Evolutionary conservation across 768 basidiomycete species (phyloP), one percentile per base, ranked within the genome.

Genomic region (Macrolepiota albuminosa): DNA sequence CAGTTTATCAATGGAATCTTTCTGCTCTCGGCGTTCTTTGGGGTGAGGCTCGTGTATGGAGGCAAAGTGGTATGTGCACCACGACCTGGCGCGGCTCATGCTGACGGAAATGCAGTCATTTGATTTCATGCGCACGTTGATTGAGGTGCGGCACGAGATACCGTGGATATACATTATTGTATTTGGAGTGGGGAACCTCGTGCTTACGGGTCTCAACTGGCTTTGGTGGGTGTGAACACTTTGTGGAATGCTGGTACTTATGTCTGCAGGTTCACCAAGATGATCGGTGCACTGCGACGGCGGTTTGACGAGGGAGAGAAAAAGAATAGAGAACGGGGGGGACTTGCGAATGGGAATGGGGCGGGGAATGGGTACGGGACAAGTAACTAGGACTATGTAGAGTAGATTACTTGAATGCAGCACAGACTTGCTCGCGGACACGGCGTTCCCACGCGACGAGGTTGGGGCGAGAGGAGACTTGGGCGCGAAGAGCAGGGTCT

Each of bases 361-460:
- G 54, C 34, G 13, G 33, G 49, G 33, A 46, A 49, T 9, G 55
- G 57, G 50, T 57, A 57, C 46, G 58, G 61, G 58, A 56, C 42
- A 18, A 37, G 36, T n/a, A 48, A 55, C 45, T 39, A 57, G 29
- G 24, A 39, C 13, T 21, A n/a, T 48, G 21, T 46, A 47, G 39
- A 26, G 42, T 50, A 50, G 29, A 50, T 4, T 29, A 39, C n/a
- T 49, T 56, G 53, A 60, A 51, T 52, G 51, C 50, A 58, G 74
- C 75, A 42, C 78, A 75, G 8, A 93, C 84, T 51, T 81, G 73
- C 16, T 76, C 71, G 36, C 87, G 82, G 21, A 93, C 85, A 36
- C 84, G 76, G 64, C 76, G 81, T 69, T 93, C 91, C 91, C 92
- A 94, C 34, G 83, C 82, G 51, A 91, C 84, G 45, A 94, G 86